Base-by-base conservation (phyloP, 2,329 filamentous ascomycete genomes). In the Colletotrichum neosansevieriae region DNA sequence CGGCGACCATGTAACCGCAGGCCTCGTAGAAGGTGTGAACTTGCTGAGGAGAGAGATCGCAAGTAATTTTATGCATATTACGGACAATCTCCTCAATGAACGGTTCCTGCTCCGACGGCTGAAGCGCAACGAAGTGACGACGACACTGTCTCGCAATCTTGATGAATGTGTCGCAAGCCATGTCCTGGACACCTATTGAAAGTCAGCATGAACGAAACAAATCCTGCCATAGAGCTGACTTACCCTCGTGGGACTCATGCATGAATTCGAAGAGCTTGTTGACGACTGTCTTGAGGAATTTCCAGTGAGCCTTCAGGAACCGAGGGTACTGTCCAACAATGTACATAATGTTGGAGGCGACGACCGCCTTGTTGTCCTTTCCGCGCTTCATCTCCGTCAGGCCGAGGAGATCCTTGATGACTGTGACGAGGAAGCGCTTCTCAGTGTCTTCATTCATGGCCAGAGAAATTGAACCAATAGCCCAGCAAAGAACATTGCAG, bases 261-360 rank as follows among this genome's bases (percentile, higher is more conserved):
- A 99, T 99, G 78, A 99, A 99, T 83, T 99, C 96, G 76, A 99
- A 99, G 5, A 99, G 88, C 84, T 99, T 99, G 83, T 99, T 99
- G 76, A 99, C 96, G 17, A 99, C 96, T 2, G 96, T 99, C 89
- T 99, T 99, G 64, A 99, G 85, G 83, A 99, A 99, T 80, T 99
- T 99, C 96, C 96, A 99, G 80, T 99, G 96, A 1, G 96, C 96
- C 84, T 99, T 99, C 75, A 99, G 84, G 83, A 99, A 99, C 19
- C 96, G 93, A 42, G 96, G 96, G 77, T 99, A 99, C 78, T 99
- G 96, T 67, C 96, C 96, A 70, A 99, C 96, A 82, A 99, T 99
- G 79, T 99, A 99, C 96, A 99, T 99, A 76, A 99, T 99, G 83
- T 99, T 99, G 82, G 94, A 97, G 71, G 96, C 96, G 45, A 99